phyloP scores from a whole-genome alignment of 306 rosid species.

The Trifolium fragiferum region DNA sequence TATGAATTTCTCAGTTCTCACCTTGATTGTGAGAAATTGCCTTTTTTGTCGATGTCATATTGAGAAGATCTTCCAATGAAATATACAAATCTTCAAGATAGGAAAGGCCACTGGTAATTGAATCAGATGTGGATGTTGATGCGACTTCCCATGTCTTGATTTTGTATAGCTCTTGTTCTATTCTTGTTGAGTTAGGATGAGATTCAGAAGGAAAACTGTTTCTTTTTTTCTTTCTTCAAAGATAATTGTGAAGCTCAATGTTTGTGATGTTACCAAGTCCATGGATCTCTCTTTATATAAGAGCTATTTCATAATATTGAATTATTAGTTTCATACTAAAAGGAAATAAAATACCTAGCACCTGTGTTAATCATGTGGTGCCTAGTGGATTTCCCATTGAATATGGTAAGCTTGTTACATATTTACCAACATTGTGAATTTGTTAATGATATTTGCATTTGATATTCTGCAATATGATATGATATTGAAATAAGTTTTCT shows the following conservation, averaged over 20 bases:
- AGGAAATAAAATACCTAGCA: neutral
- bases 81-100: conserved; percentile 58
- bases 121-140: conserved; percentile 47
- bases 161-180: conserved; percentile 59
- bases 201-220: conserved; percentile 71
- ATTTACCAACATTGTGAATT: conserved; percentile 41
- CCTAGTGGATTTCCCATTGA: conserved; percentile 41
- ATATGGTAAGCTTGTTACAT: conserved; percentile 45
- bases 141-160: conserved; percentile 52
- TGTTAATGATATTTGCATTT: neutral
- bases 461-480: neutral
- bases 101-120: conserved; percentile 46
- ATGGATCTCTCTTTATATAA: conserved; percentile 32
- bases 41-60: conserved; percentile 62
- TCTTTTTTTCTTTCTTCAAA: neutral
- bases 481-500: conserved; percentile 19
- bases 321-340: neutral
- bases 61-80: conserved; percentile 64
- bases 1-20: conserved; percentile 46
- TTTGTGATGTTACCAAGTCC: conserved; percentile 23
- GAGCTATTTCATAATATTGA: neutral
- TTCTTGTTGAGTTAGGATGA: conserved; percentile 59
- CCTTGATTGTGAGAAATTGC: conserved; percentile 48
- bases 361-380: conserved; percentile 47
- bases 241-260: neutral